Evolutionary conservation across 306 rosid genomes (phyloP), one percentile per base, ranked within the genome.

Genomic region (Lotus japonicus): DNA sequence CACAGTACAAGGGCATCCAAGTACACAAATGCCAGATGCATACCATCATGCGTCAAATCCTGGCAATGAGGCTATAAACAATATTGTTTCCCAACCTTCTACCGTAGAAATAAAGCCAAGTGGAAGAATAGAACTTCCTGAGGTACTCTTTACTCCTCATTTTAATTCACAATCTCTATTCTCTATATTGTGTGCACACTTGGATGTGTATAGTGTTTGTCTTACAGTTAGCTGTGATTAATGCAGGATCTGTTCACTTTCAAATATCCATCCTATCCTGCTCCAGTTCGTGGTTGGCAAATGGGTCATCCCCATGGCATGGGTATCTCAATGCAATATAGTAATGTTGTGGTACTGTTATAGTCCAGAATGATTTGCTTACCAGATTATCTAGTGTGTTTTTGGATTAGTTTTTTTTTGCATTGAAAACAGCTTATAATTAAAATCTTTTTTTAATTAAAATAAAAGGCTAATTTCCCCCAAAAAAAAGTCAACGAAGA

Each of bases 41-140:
- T 63, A 82, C 61, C 80, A 78, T 48, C 78, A 69, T 76, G 71
- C 70, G 64, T 54, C 80, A 38, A 80, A 71, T 15, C 82, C 82
- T 28, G 59, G 67, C 43, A 83, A 80, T 49, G 82, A 70, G 65
- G 64, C 64, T 44, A 35, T 18, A 45, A 55, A 81, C 33, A 45
- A 76, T 54, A 69, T 78, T 62, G 64, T 72, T 50, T 79, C 89
- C 21, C 92, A 82, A 64, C 58, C 84, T 64, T 68, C 89, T 42
- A 56, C 72, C 64, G 75, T 65, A 2, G 96, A 85, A 74, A 86
- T 21, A 63, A 88, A 71, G 54, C 69, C 81, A 69, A 74, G 36
- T 68, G 90, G 92, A 80, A 82, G 96, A 83, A 82, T 17, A 67
- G 99, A 79, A 71, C 81, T 90, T 66, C 92, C 99, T 16, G 95